Percentiles rank a stretch among this genome's conserved stretches.
These are phyloP conservation scores for Neonectria punicea DNA, from an alignment of 2,329 filamentous ascomycete species.

Conservation along the genomic window DNA sequence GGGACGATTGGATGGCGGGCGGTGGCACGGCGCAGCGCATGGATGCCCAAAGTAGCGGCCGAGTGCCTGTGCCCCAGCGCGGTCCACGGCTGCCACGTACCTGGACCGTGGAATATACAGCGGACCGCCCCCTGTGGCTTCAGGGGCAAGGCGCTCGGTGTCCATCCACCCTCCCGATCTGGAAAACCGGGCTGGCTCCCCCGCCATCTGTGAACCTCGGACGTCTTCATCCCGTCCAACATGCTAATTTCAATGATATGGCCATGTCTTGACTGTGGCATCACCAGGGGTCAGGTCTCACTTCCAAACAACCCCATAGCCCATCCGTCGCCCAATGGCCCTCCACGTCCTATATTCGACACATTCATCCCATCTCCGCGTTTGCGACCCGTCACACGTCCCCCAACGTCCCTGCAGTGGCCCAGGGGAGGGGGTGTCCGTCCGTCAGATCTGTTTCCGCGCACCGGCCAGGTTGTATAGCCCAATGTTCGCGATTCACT, in stretches of 20 bases:
- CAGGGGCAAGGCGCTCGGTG: neutral
- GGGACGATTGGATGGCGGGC: slow-evolving; percentile 11
- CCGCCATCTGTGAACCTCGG: neutral
- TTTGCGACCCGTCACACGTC: slow-evolving; percentile 41
- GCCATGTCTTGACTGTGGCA: neutral
- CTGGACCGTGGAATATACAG: neutral
- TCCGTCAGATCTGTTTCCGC: neutral
- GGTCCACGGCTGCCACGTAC: neutral
- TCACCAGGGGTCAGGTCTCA: neutral
- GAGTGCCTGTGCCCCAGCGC: neutral
- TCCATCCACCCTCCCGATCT: neutral
- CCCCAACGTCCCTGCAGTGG: slow-evolving; percentile 40
- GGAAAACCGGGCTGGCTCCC: neutral
- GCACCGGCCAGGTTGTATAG: neutral
- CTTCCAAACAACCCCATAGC: neutral
- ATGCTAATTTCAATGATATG: neutral
- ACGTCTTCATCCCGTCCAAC: neutral
- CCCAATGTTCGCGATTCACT: neutral
- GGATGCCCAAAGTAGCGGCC: neutral
- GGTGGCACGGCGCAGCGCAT: slow-evolving; percentile 20
- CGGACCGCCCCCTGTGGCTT: slow-evolving; percentile 1
- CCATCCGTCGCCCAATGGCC: neutral
- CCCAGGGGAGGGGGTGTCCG: slow-evolving; percentile 15
- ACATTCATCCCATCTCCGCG: slow-evolving; percentile 24
- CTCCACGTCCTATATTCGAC: neutral